A percentile compares a stretch with the other conserved stretches of the same genome.
These are phyloP conservation scores for Marchantia polymorpha DNA, from an alignment of 225 moss, liverwort and hornwort species.

Conservation along the genomic window DNA sequence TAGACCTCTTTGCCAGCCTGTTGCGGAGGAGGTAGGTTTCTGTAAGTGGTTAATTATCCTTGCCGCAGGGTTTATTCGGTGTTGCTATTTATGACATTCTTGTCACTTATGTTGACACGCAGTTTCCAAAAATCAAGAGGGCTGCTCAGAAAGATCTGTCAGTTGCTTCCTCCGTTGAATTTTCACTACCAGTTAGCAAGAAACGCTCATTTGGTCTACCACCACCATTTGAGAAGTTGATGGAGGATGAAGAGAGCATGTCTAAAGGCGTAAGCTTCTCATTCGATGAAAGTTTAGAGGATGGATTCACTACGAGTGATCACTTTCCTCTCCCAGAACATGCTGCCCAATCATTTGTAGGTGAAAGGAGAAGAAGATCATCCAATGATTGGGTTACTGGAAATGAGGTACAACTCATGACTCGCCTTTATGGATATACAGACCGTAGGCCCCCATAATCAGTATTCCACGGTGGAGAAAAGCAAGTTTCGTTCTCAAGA, in stretches of 20 bases:
- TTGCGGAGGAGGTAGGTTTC: slow-evolving; percentile 31
- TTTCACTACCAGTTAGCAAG: slow-evolving; percentile 47
- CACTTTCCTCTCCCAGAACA: slow-evolving; percentile 30
- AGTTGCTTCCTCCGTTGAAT: slow-evolving; percentile 23
- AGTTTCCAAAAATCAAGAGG: slow-evolving; percentile 46
- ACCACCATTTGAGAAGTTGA: slow-evolving; percentile 73
- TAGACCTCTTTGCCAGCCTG: slow-evolving; percentile 34
- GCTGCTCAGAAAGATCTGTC: slow-evolving; percentile 39
- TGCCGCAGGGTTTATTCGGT: not conserved
- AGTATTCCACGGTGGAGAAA: too few relatives aligned
- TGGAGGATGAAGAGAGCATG: slow-evolving; percentile 49
- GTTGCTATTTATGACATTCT: not conserved
- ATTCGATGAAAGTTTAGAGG: slow-evolving; percentile 44
- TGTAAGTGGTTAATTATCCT: not conserved
- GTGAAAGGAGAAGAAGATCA: slow-evolving; percentile 36
- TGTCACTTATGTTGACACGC: slow-evolving; percentile 25
- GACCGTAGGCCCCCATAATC: too few relatives aligned
- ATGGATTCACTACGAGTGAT: slow-evolving; percentile 28
- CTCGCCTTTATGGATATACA: not conserved
- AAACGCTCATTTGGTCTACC: slow-evolving; percentile 64
- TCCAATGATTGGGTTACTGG: slow-evolving; percentile 32
- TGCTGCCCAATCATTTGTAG: slow-evolving; percentile 34
- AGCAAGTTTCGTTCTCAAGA: too few relatives aligned
- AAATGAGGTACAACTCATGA: slow-evolving; percentile 31
- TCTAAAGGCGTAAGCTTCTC: slow-evolving; percentile 16